A percentile compares a stretch with the other conserved stretches of the same genome.
Evolutionary conservation across 2,329 filamentous ascomycete genomes (phyloP).

Genomic region (Elsinoe australis): DNA sequence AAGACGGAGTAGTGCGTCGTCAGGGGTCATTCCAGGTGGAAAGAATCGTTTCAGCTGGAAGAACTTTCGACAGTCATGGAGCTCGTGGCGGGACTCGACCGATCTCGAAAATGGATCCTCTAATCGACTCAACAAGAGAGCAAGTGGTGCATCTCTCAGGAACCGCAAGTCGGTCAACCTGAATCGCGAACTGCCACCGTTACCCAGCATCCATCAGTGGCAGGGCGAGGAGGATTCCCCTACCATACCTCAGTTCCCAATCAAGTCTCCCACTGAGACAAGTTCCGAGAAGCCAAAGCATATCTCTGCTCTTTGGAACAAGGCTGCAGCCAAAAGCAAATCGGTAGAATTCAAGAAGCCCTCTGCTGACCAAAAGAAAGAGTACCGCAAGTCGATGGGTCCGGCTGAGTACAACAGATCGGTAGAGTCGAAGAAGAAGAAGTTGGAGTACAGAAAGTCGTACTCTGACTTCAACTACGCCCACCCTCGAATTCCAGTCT

Average conservation of each 20-base stretch:
- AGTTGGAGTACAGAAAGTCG: slow-evolving; percentile 7
- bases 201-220: slow-evolving; percentile 40
- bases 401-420: background rate
- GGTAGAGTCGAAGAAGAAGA: background rate
- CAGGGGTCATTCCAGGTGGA: slow-evolving; percentile 12
- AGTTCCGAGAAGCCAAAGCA: slow-evolving; percentile 6
- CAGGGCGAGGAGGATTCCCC: slow-evolving; percentile 25
- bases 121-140: slow-evolving; percentile 19
- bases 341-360: slow-evolving; percentile 14
- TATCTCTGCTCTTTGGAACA: slow-evolving; percentile 8
- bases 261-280: background rate
- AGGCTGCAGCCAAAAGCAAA: slow-evolving; percentile 5
- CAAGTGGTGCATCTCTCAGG: slow-evolving; percentile 17
- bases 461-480: slow-evolving; percentile 13
- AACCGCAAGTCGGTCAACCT: slow-evolving; percentile 31
- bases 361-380: slow-evolving; percentile 2
- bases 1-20: slow-evolving; percentile 15
- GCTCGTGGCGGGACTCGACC: slow-evolving; percentile 30
- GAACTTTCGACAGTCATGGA: slow-evolving; percentile 16
- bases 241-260: slow-evolving; percentile 2
- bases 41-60: slow-evolving; percentile 15
- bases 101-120: slow-evolving; percentile 14
- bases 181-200: slow-evolving; percentile 41
- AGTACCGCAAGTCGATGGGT: slow-evolving; percentile 13
- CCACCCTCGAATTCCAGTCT: slow-evolving; percentile 2